phyloP scores from a whole-genome alignment of 805 yeast species.

The Wickerhamiella kazuoi region DNA sequence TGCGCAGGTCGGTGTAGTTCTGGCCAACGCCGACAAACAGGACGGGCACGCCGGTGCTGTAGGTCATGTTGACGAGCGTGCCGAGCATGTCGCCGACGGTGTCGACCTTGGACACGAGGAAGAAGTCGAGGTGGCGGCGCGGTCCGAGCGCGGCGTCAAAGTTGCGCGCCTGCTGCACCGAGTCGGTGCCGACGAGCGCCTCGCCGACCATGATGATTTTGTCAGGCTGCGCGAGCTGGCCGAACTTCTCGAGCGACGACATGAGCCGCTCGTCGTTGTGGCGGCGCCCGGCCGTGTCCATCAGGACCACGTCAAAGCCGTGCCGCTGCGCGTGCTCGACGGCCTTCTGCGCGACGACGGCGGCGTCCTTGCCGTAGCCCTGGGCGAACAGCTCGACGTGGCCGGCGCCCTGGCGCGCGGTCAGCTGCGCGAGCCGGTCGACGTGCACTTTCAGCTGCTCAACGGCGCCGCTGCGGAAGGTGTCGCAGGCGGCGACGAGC shows the following conservation, averaged over 20 bases:
- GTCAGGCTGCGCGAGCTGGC: constrained; percentile 88
- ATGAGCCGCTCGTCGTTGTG: constrained; percentile 86
- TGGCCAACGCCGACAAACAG: constrained; percentile 94
- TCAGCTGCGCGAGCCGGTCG: constrained; percentile 54
- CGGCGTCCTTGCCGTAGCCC: constrained; percentile 97
- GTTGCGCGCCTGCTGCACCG: constrained; percentile 86
- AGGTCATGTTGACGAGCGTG: constrained; percentile 92
- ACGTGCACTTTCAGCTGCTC: constrained; percentile 93
- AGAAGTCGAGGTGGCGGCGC: constrained; percentile 64
- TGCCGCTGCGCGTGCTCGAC: constrained; percentile 58
- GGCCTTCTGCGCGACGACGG: constrained; percentile 82
- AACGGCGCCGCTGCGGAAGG: constrained; percentile 97
- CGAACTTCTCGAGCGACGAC: constrained; percentile 92
- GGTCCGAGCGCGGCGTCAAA: constrained; percentile 88
- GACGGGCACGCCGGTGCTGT: constrained; percentile 89
- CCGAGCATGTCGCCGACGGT: constrained; percentile 96
- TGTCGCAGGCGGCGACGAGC: constrained; percentile 89
- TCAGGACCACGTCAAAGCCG: constrained; percentile 65
- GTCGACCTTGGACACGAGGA: constrained; percentile 85
- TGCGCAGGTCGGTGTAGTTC: constrained; percentile 83
- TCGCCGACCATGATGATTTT: constrained; percentile 98
- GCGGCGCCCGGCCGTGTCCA: constrained; percentile 96
- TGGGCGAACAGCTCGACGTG: constrained; percentile 71
- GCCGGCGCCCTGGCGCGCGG: constrained; percentile 31
- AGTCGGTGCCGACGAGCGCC: constrained; percentile 93